Base-by-base conservation (phyloP, 1,139 yeast genomes). In the Yamadazyma aaseri region DNA sequence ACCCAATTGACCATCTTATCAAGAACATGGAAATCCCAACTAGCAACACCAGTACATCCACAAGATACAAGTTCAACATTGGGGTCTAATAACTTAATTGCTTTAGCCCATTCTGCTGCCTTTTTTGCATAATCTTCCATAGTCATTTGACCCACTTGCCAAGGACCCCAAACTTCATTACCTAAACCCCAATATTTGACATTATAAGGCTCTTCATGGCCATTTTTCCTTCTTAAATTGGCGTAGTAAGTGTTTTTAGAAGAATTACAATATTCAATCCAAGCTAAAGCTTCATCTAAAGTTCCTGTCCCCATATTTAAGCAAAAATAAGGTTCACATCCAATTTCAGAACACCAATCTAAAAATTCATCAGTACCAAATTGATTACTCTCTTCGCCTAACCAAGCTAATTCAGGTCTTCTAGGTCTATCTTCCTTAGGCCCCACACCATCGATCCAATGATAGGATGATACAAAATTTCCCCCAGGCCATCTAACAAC, bases 291-390 rank as follows among this genome's bases (percentile, higher is more conserved):
- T 37, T 58, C 64, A 34, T 54, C 59, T 25, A 58, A 46, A 6
- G 63, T 58, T 20, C 63, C 64, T 4, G 63, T 58, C 8, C 63
- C 63, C 63, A 58, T 58, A 40, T 58, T 58, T 23, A 58, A 40
- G 41, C 63, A 58, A 13, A 58, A 36, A 32, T 56, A 58, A 2
- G 63, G 63, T 39, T 58, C 63, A 14, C 45, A 47, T 5, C 44
- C 42, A 51, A 55, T 49, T 16, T 41, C 44, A 25, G 46, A 43
- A 41, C 63, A 56, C 60, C 62, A 58, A 15, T 56, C 58, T 39
- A 58, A 50, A 41, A 58, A 58, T 42, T 58, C 63, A 39, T 58
- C 63, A 3, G 63, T 58, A 10, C 63, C 63, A 41, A 58, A 58
- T 26, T 34, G 41, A 34, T 58, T 58, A 34, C 53, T 40, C 41